These are phyloP conservation scores for Plasmodium chabaudi DNA, from an alignment of 169 alveolate genomes.

Conservation along the genomic window DNA sequence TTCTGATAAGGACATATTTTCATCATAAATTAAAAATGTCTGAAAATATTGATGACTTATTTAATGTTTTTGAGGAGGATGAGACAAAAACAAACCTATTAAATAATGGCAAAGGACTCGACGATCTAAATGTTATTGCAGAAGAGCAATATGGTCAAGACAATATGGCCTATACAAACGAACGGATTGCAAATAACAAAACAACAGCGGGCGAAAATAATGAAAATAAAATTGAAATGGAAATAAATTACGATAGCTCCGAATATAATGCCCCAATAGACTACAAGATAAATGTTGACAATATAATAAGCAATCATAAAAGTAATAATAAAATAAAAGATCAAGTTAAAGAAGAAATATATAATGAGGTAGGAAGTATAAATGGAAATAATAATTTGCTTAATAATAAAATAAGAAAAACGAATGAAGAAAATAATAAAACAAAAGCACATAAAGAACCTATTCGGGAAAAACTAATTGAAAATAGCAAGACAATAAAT, in stretches of 20 bases:
- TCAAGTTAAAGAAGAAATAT: slow-evolving; percentile 56
- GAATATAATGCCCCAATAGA: not conserved
- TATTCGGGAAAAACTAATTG: slow-evolving; percentile 54
- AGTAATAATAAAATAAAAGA: slow-evolving; percentile 27
- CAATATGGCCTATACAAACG: not conserved
- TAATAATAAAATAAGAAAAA: slow-evolving; percentile 32
- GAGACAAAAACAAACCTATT: not conserved
- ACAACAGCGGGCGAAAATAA: not conserved
- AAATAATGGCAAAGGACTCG: not conserved
- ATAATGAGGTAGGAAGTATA: slow-evolving; percentile 18
- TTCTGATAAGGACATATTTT: too few species aligned
- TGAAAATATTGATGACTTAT: slow-evolving; percentile 58
- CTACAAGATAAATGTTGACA: slow-evolving; percentile 41
- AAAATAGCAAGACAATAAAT: slow-evolving; percentile 71
- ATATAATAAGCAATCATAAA: slow-evolving; percentile 26
- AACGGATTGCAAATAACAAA: not conserved
- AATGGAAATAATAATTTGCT: slow-evolving; percentile 23
- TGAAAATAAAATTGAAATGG: too few species aligned
- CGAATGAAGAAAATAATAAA: not conserved
- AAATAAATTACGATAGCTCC: not conserved
- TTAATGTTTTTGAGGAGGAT: slow-evolving; percentile 69
- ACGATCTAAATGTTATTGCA: not conserved
- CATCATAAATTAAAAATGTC: slow-evolving; percentile 34
- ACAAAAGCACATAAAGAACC: not conserved
- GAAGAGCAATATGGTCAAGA: not conserved